Base-by-base conservation (phyloP, 2,329 filamentous ascomycete genomes). In the Incumbomyces lentus region DNA sequence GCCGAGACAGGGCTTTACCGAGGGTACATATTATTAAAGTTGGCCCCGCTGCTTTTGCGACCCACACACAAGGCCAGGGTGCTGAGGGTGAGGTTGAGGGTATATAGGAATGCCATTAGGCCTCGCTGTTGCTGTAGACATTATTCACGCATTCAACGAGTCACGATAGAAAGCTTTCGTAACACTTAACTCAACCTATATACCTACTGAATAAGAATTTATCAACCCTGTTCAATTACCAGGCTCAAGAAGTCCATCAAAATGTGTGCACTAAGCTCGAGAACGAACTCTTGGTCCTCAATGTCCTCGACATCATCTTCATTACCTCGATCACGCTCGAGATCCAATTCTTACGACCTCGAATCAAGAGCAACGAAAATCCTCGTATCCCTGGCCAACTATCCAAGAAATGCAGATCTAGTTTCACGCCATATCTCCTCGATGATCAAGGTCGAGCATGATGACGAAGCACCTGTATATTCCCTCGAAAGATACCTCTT, bases 71-170 rank as follows among this genome's bases (percentile, higher is more conserved):
- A 26, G 34, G 22, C 13, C 32, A 16, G 7, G 7, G 17, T 36
- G 6, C 17, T 22, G 19, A 34, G n/a, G 13, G n/a, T n/a, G n/a
- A n/a, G n/a, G n/a, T n/a, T n/a, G n/a, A 7, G 22, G 40, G 40
- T 44, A 44, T 44, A 44, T 44, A 44, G 40, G 40, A 17, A 22
- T 44, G 40, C 14, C n/a, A 17, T 16, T 44, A 4, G 30, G 38
- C 38, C 38, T 33, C 14, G 8, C 14, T 7, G 13, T 31, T 44
- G 32, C 5, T n/a, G 6, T 18, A 17, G 12, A 5, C 2, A 35
- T 35, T 26, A 8, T 26, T 26, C 5, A 26, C 4, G 10, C 12
- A 10, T 26, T 16, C 11, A 29, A 26, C 11, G 8, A 8, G 17
- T 29, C 17, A 26, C 12, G 29, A 19, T 14, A 11, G 12, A 13